Evolutionary conservation across 1,284 basidiomycete genomes (phyloP), one percentile per base, ranked within the genome.

Genomic region (Rhodofomes roseus): DNA sequence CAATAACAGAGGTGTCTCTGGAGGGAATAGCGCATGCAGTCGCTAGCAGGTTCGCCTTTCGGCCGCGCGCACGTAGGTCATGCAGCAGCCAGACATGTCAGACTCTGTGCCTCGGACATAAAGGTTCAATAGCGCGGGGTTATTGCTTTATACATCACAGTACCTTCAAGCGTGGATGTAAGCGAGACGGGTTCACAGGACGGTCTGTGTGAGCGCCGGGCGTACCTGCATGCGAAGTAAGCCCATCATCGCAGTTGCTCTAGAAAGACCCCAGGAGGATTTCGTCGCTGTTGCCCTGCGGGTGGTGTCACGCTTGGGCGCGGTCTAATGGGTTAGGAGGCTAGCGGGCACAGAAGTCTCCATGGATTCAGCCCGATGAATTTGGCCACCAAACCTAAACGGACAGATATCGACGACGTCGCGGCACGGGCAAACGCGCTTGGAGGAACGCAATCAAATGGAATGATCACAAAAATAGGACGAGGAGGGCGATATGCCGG

Each of bases 181-280:
- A 48, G 46, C 46, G 46, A 48, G 46, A n/a, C 46, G 46, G 46
- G 46, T 48, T 48, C 46, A 29, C 46, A 48, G 46, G 46, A 29
- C 25, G 46, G 46, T 6, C 25, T 11, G 5, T 16, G 29, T 16
- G 27, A 48, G 46, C 46, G 46, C 46, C 46, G 22, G 22, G 25
- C 46, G 25, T 29, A 48, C 25, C 46, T 48, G 46, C 46, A 29
- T 11, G 22, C 25, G 46, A 27, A 29, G 46, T 12, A 48, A n/a
- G 23, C 22, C 43, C 14, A 27, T 48, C 46, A 48, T 18, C 46
- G 46, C 18, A 48, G 46, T 48, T 25, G 23, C 46, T 16, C 46
- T 48, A 16, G 46, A 18, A 48, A 6, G 25, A 23, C 46, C 5
- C 23, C 25, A 8, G 25, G 4, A 44, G 23, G 14, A 23, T 46